These are phyloP conservation scores for Ambrosiella beaveri DNA, from an alignment of 2,329 filamentous ascomycete genomes.

Conservation along the genomic window DNA sequence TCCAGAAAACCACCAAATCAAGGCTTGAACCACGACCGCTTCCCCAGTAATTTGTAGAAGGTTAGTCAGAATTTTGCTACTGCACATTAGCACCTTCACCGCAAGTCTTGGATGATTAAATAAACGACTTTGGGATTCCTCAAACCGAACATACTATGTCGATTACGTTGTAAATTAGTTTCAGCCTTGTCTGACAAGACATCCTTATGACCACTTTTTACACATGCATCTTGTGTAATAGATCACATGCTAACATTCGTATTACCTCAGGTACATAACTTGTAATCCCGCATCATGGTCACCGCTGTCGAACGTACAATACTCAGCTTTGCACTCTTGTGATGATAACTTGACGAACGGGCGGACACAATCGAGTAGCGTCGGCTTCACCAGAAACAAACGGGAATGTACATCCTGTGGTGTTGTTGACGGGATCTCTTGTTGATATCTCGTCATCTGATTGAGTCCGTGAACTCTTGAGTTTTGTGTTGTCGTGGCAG, in stretches of 20 bases:
- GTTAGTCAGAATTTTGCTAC: constrained; percentile 20
- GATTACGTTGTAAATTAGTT: constrained; percentile 41
- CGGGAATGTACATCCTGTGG: constrained; percentile 46
- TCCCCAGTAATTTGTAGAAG: constrained; percentile 23
- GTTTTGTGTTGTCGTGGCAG: constrained; percentile 17
- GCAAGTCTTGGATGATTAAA: constrained; percentile 35
- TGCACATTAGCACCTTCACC: constrained; percentile 4
- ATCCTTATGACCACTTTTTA: constrained; percentile 16
- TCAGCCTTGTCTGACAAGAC: constrained; percentile 51
- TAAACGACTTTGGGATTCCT: constrained; percentile 48
- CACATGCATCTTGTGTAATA: constrained; percentile 22
- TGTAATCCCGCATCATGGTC: background rate
- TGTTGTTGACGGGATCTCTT: constrained; percentile 35
- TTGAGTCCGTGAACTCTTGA: constrained; percentile 20
- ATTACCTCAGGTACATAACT: constrained; percentile 12
- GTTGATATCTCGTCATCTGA: constrained; percentile 53
- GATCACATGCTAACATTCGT: constrained; percentile 10
- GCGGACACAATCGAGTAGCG: constrained; percentile 46
- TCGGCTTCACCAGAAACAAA: constrained; percentile 32
- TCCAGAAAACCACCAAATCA: background rate
- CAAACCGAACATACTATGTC: constrained; percentile 49
- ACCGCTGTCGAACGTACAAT: background rate
- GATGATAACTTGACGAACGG: constrained; percentile 53
- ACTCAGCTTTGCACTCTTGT: constrained; percentile 19
- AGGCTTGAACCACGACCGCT: background rate